A percentile compares a stretch with the other conserved stretches of the same genome.
Conservation (phyloP, 192 early-diverging fungal species). For the Chytriomyces sp. region DNA sequence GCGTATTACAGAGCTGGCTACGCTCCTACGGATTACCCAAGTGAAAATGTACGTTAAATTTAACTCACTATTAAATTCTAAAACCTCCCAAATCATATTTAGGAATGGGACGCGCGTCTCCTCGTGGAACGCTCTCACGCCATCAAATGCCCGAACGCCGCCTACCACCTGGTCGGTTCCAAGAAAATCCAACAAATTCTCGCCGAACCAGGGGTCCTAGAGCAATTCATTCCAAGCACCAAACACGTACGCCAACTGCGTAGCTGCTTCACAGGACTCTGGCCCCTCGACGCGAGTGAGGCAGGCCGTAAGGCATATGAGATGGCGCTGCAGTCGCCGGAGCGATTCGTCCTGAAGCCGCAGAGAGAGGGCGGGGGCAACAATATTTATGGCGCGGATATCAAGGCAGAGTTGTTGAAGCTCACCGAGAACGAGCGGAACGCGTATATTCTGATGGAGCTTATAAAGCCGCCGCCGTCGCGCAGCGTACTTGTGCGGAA, state of each 20-base stretch:
- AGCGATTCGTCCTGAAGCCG: conserved; percentile 87
- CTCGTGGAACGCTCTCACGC: conserved; percentile 79
- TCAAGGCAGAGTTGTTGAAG: conserved; percentile 56
- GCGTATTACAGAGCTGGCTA: conserved; percentile 92
- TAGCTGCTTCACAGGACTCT: conserved; percentile 84
- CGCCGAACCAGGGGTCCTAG: conserved; percentile 75
- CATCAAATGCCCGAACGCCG: conserved; percentile 86
- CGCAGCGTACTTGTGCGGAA: conserved; percentile 76
- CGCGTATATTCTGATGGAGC: conserved; percentile 94
- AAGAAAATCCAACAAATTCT: conserved; percentile 97
- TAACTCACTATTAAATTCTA: background rate
- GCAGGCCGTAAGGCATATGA: conserved; percentile 70
- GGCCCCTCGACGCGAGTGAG: conserved; percentile 74
- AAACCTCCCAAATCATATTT: background rate
- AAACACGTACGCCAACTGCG: conserved; percentile 57
- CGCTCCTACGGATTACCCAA: conserved; percentile 83
- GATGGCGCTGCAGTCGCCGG: conserved; percentile 65
- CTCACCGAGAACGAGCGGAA: conserved; percentile 68
- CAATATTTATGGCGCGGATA: conserved; percentile 90
- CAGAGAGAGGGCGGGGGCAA: conserved; percentile 97
- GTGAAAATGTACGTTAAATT: conserved; percentile 55
- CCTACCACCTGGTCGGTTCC: conserved; percentile 91
- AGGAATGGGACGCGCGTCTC: conserved; percentile 90
- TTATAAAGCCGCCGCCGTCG: conserved; percentile 78
- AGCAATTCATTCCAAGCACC: conserved; percentile 48